phyloP scores from a whole-genome alignment of 805 yeast species.

The Metschnikowia lochheadii region DNA sequence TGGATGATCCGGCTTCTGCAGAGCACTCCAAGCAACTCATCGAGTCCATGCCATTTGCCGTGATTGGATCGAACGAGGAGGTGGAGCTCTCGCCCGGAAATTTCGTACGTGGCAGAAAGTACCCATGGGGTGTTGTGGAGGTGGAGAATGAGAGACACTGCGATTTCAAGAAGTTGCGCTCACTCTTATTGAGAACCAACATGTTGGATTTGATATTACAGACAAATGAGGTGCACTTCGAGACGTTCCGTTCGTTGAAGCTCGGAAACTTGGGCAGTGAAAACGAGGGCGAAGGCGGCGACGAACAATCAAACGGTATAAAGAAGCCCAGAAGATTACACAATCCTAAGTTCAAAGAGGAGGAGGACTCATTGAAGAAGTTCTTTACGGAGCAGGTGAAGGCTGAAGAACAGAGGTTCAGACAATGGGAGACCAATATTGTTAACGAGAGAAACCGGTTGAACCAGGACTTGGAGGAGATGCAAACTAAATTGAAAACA shows the following conservation, averaged over 20 bases:
- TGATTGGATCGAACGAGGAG: conserved; percentile 73
- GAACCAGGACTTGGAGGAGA: conserved; percentile 88
- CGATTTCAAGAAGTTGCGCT: conserved; percentile 78
- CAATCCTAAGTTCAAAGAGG: conserved; percentile 94
- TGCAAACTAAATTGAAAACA: conserved; percentile 70
- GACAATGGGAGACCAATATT: conserved; percentile 97
- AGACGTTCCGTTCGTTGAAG: conserved; percentile 69
- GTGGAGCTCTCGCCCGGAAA: conserved; percentile 60
- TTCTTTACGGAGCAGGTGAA: conserved; percentile 94
- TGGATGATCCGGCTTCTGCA: conserved; percentile 68
- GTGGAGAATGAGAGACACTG: conserved; percentile 83
- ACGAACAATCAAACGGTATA: conserved; percentile 22
- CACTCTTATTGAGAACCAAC: conserved; percentile 73
- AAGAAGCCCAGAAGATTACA: conserved; percentile 54
- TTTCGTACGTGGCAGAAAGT: conserved; percentile 71
- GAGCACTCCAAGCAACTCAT: conserved; percentile 78
- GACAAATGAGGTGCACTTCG: conserved; percentile 79
- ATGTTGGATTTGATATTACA: conserved; percentile 77
- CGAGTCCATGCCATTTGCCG: conserved; percentile 83
- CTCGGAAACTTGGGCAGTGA: conserved; percentile 43
- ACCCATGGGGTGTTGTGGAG: conserved; percentile 89
- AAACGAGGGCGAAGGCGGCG: conserved; percentile 19
- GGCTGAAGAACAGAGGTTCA: conserved; percentile 92
- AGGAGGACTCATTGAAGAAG: conserved; percentile 89
- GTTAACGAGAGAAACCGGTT: conserved; percentile 91